Evolutionary conservation across 176 grass and related monocot species (phyloP), one percentile per base, ranked within the genome.

Genomic region (Hordeum vulgare): DNA sequence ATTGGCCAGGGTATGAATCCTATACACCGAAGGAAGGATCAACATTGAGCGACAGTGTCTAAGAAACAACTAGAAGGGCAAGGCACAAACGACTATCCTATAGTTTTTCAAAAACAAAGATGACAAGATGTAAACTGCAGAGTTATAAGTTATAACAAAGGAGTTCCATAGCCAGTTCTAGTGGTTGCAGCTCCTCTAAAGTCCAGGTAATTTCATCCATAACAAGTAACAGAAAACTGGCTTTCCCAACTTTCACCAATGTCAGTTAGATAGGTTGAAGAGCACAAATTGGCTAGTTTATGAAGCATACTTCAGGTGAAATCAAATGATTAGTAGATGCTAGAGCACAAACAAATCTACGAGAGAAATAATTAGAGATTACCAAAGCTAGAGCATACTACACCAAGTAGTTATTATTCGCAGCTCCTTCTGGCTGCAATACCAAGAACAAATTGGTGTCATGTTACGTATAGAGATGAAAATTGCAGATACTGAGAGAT

Each of bases 381-480:
- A n/a, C n/a, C n/a, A n/a, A n/a, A n/a, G n/a, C n/a, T n/a, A n/a
- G n/a, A n/a, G n/a, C n/a, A n/a, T n/a, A n/a, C n/a, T n/a, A n/a
- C n/a, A n/a, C n/a, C n/a, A n/a, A n/a, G n/a, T n/a, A n/a, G n/a
- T n/a, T n/a, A n/a, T n/a, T n/a, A n/a, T n/a, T n/a, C n/a, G n/a
- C n/a, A n/a, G n/a, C n/a, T n/a, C n/a, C n/a, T n/a, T n/a, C n/a
- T n/a, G n/a, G n/a, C n/a, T n/a, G n/a, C n/a, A n/a, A n/a, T n/a
- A 24, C 45, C 53, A 66, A 79, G 85, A 51, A 56, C 9, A 64
- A 85, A 79, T 27, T 11, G 21, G 44, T 77, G 62, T 81, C 23
- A 85, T 66, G 57, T 42, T 61, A 37, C n/a, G 64, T 15, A 9
- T 40, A 49, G 1, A 18, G 27, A 56, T 67, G 23, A 65, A 66